Evolutionary conservation across 2,329 filamentous ascomycete species (phyloP).

Genomic region (Atkinsonella hypoxylon): DNA sequence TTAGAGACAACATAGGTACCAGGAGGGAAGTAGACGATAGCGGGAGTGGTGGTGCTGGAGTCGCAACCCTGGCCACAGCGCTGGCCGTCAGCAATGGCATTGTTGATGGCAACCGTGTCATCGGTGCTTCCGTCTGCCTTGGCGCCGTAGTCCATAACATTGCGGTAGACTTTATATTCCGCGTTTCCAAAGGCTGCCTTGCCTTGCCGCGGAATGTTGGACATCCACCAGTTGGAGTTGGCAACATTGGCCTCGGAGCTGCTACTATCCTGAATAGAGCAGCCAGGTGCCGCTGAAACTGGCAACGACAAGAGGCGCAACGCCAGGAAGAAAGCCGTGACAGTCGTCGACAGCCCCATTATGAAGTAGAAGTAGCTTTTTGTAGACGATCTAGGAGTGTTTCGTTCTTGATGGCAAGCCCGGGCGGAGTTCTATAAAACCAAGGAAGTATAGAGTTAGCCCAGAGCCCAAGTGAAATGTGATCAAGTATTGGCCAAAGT

Average conservation of each 20-base stretch:
- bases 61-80: constrained; percentile 76
- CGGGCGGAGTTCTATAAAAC: neutral
- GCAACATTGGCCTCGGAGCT: constrained; percentile 12
- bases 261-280: constrained; percentile 7
- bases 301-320: constrained; percentile 27
- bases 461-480: neutral
- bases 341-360: constrained; percentile 32
- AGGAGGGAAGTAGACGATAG: constrained; percentile 81
- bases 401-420: neutral
- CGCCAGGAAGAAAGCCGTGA: constrained; percentile 31
- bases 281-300: constrained; percentile 20
- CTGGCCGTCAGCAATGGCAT: constrained; percentile 61
- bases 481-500: neutral
- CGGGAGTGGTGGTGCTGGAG: constrained; percentile 72
- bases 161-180: constrained; percentile 62
- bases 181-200: constrained; percentile 43
- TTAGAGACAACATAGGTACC: constrained; percentile 74
- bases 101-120: constrained; percentile 82
- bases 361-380: constrained; percentile 23
- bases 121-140: constrained; percentile 58
- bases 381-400: neutral
- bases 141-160: constrained; percentile 66
- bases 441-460: neutral
- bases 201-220: constrained; percentile 57
- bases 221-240: constrained; percentile 56